Base-by-base conservation (phyloP, 2,329 filamentous ascomycete genomes). In the Zymoseptoria brevis region DNA sequence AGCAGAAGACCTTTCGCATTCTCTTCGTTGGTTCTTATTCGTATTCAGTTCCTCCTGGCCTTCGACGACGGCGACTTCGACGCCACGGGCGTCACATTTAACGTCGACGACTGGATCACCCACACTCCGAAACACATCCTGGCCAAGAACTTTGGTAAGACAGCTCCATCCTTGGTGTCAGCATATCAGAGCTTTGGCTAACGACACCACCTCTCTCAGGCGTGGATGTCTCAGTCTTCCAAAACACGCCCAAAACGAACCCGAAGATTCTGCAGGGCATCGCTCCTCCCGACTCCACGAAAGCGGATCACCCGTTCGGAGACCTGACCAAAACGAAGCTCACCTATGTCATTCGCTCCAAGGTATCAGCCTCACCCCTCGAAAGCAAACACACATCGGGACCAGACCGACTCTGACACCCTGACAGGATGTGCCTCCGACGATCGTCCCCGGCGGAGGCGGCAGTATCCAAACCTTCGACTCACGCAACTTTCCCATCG, bases 81-180 rank as follows among this genome's bases (percentile, higher is more conserved):
- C 67, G 61, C 66, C 5, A 50, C 59, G 22, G 72, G 83, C n/a
- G 87, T 83, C 0, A 88, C 86, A 0, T 89, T 88, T 77, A 60
- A 60, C 26, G 78, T 88, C 22, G 85, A 86, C 62, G 86, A 89
- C 74, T 88, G 86, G 86, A 77, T 89, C 41, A 75, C 80, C 0
- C 85, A 87, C 68, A 88, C 85, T 0, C 86, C 86, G 0, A 82
- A 80, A 57, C 75, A 77, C 1, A 77, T 89, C 51, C 75, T 88
- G 0, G 85, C 85, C 41, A 87, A 87, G 74, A 88, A 88, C 75
- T 88, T 88, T 49, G 61, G 58, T 55, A 19, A 24, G 24, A n/a
- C 13, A 19, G 21, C 24, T 49, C 11, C 35, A 41, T 41, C 35
- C 35, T 41, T 16, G 8, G 41, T n/a, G n/a, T 8, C 53, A 8